phyloP scores from a whole-genome alignment of 1,284 basidiomycete species.

The Ceratobasidium sp. region DNA sequence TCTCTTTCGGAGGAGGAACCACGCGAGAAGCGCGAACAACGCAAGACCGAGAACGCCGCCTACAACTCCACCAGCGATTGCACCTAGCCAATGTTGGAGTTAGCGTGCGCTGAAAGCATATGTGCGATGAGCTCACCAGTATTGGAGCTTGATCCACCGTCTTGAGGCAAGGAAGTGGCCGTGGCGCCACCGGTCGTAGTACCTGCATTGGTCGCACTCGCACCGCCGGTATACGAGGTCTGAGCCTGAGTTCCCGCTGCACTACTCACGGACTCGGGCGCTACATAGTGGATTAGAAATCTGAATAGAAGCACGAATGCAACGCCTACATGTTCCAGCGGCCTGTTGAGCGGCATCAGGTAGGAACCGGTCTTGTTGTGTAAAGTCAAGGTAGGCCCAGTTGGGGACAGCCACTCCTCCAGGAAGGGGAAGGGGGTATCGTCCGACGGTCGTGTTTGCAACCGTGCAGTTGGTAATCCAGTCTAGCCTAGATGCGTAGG shows the following conservation, averaged over 20 bases:
- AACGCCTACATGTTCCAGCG: conserved; percentile 2
- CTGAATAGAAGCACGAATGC: no score
- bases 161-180: neutral
- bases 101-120: neutral
- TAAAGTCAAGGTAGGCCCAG: conserved; percentile 35
- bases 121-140: conserved; percentile 6
- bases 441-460: conserved; percentile 1
- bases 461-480: conserved; percentile 27
- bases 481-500: neutral
- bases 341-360: conserved; percentile 2
- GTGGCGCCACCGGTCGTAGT: neutral
- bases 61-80: conserved; percentile 46
- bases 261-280: conserved; percentile 26
- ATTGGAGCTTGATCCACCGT: neutral
- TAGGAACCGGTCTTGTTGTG: conserved; percentile 7
- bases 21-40: conserved; percentile 41
- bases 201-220: neutral
- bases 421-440: conserved; percentile 23
- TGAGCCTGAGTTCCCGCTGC: neutral
- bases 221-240: neutral
- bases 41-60: conserved; percentile 43
- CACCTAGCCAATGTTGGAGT: conserved; percentile 34
- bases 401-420: conserved; percentile 9
- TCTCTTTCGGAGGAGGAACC: conserved; percentile 38
- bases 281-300: neutral